Evolutionary conservation across 257 asterid genomes (phyloP).

Genomic region (Salvia rosmarinus): DNA sequence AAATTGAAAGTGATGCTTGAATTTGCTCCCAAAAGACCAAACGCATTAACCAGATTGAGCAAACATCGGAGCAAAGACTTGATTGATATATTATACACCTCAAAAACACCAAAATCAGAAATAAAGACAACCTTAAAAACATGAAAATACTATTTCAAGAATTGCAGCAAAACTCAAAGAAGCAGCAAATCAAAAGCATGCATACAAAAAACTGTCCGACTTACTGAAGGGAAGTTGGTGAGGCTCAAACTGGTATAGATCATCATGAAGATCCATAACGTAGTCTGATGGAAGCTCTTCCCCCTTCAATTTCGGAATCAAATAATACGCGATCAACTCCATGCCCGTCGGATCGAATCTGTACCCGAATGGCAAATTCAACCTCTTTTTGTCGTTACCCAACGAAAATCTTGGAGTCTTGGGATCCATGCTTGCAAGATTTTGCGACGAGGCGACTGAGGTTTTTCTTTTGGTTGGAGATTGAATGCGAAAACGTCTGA

Average conservation of each 20-base stretch:
- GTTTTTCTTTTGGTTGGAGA: background rate
- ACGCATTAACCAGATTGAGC: no score
- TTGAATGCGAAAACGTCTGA: background rate
- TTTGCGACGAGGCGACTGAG: no score
- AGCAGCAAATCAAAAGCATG: background rate
- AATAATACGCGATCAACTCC: background rate
- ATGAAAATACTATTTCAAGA: no score
- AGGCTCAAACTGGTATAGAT: constrained; percentile 28
- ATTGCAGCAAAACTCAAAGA: background rate
- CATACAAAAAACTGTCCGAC: background rate
- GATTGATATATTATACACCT: no score
- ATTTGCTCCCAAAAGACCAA: no score
- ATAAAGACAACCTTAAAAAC: no score
- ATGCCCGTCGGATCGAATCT: constrained; percentile 10
- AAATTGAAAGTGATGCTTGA: no score
- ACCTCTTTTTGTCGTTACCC: background rate
- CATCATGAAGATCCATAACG: constrained; percentile 3
- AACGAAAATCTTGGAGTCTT: background rate
- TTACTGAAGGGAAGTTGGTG: constrained; percentile 21
- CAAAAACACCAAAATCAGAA: no score
- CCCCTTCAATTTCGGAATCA: constrained; percentile 19
- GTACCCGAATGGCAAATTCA: constrained; percentile 21
- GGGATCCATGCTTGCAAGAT: background rate
- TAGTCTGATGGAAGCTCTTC: background rate
- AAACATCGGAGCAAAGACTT: no score